Evolutionary conservation across 768 basidiomycete genomes (phyloP).

Genomic region (Tephrocybe sp.): DNA sequence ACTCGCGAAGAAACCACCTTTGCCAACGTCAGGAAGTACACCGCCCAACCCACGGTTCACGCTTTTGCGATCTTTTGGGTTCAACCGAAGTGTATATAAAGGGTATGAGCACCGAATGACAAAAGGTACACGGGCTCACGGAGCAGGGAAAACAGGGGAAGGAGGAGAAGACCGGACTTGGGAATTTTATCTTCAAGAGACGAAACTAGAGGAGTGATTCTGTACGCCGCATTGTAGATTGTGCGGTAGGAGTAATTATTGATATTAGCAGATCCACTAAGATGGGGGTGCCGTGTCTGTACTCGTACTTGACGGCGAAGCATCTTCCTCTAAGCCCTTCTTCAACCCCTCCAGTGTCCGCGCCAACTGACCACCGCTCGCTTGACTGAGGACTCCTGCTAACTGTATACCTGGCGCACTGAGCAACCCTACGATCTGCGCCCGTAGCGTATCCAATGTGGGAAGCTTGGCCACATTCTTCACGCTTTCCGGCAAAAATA

Average conservation of each 20-base stretch:
- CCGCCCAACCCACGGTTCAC: slow-evolving; percentile 66
- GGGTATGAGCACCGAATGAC: slow-evolving; percentile 97
- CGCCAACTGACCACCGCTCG: slow-evolving; percentile 66
- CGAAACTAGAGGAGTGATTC: neutral
- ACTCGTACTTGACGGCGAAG: slow-evolving; percentile 10
- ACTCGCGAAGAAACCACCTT: slow-evolving; percentile 74
- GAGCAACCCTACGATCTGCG: slow-evolving; percentile 84
- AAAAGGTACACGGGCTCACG: slow-evolving; percentile 75
- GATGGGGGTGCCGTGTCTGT: slow-evolving; percentile 14
- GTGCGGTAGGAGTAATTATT: neutral
- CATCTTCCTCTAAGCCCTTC: slow-evolving; percentile 35
- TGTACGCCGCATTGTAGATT: neutral
- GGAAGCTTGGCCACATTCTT: slow-evolving; percentile 73
- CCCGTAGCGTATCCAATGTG: slow-evolving; percentile 71
- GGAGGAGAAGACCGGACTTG: slow-evolving; percentile 84
- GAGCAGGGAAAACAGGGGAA: slow-evolving; percentile 64
- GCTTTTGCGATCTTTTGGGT: slow-evolving; percentile 78
- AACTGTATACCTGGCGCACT: slow-evolving; percentile 75
- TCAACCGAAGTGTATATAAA: slow-evolving; percentile 67
- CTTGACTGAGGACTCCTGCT: slow-evolving; percentile 66
- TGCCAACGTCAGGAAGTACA: slow-evolving; percentile 42
- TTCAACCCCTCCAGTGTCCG: slow-evolving; percentile 77
- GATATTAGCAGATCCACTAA: slow-evolving; percentile 10
- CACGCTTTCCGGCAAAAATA: slow-evolving; percentile 62
- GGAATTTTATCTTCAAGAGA: slow-evolving; percentile 70